Conservation (phyloP, 306 rosid species). For the Vigna hirtella region DNA sequence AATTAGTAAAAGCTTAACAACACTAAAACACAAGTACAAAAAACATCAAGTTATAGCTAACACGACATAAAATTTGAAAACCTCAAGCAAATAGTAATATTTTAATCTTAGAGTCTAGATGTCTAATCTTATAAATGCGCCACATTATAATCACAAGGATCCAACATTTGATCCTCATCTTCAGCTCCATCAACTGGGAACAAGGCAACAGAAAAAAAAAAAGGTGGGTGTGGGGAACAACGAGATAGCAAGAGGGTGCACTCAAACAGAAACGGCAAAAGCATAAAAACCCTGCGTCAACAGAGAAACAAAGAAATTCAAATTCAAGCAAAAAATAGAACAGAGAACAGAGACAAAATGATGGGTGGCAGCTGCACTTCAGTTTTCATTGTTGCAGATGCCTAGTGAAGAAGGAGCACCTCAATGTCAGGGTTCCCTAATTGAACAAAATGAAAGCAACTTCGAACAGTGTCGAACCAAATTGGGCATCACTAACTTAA, state of each 20-base stretch:
- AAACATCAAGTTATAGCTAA: not conserved
- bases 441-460: not conserved
- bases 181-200: not conserved
- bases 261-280: not conserved
- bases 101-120: slow-evolving; percentile 3
- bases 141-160: not conserved
- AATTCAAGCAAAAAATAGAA: not conserved
- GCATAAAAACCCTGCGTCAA: not conserved
- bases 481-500: not conserved
- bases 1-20: not conserved
- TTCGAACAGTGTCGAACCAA: not conserved
- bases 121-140: not conserved
- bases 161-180: not conserved
- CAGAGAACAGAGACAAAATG: not conserved
- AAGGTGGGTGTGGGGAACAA: not conserved
- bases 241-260: not conserved
- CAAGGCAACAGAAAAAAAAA: not conserved
- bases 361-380: not conserved
- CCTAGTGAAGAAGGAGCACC: not conserved
- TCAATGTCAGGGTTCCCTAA: not conserved
- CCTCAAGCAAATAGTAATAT: not conserved
- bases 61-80: not conserved
- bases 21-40: not conserved
- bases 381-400: not conserved
- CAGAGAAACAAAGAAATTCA: not conserved